Evolutionary conservation across 2,329 filamentous ascomycete species (phyloP), one percentile per base, ranked within the genome.

Genomic region (Pseudogymnoascus sp.): DNA sequence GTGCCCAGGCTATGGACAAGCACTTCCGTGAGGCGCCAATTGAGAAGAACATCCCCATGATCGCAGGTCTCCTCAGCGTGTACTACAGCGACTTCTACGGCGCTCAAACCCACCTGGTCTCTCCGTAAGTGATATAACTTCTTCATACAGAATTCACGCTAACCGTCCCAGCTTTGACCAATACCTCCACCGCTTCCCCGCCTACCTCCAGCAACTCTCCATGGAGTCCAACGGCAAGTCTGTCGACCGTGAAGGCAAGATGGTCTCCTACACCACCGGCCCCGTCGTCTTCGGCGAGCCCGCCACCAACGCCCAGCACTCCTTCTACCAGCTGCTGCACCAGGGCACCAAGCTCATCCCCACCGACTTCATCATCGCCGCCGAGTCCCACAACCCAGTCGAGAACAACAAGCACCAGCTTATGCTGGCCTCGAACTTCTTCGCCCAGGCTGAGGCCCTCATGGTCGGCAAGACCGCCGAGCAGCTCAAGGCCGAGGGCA

Each of bases 151-250:
- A 63, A 66, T 59, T 69, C 61, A 60, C 39, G 8, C 27, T 59
- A 48, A 31, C 66, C 90, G 86, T 59, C 95, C 75, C 67, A 91
- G 88, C 63, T 99, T 97, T 76, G 94, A 99, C 79, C 94, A 99
- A 79, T 99, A 99, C 80, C 88, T 99, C 68, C 92, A 97, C 84
- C 91, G 94, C 69, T 97, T 99, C 88, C 92, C 94, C 38, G 94
- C 94, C 70, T 99, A 99, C 81, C 89, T 99, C 62, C 94, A 99
- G 80, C 94, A 99, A 80, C 83, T 99, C 64, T 97, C 93, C 65
- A 99, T 99, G 94, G 94, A 99, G 82, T 97, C 93, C 65, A 99
- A 99, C 78, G 94, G 94, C 74, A 99, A 99, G 84, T 91, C 90
- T 65, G 92, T 97, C 73, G 96, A 93, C 65, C 86, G 84, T n/a